phyloP scores from a whole-genome alignment of 352 stramenopile genomes.

The Plasmopara halstedii region DNA sequence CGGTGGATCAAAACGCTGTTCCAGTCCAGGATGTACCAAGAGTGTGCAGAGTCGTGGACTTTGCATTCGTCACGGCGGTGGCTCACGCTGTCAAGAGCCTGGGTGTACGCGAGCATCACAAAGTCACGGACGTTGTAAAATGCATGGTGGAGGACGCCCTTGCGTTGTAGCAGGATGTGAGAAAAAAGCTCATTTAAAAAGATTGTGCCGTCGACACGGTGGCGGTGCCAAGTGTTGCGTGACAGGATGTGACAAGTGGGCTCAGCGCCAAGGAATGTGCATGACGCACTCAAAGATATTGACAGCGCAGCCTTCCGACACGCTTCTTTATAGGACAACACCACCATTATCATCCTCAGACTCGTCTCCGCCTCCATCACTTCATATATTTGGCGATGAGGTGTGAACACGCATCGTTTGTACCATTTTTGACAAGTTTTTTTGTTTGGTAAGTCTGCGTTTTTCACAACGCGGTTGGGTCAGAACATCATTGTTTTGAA shows the following conservation, averaged over 20 bases:
- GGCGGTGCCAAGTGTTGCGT: slow-evolving; percentile 70
- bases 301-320: slow-evolving; percentile 2
- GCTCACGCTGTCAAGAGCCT: slow-evolving; percentile 64
- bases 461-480: too few species aligned
- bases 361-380: slow-evolving; percentile 9
- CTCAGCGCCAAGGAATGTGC: slow-evolving; percentile 75
- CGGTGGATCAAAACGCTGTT: slow-evolving; percentile 76
- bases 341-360: slow-evolving; percentile 3
- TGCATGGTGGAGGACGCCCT: slow-evolving; percentile 41
- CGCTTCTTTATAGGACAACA: background rate
- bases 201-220: slow-evolving; percentile 76
- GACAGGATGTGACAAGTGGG: slow-evolving; percentile 71
- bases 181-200: slow-evolving; percentile 79
- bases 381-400: slow-evolving; percentile 3
- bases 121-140: slow-evolving; percentile 65
- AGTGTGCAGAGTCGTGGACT: slow-evolving; percentile 69
- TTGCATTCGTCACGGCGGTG: slow-evolving; percentile 64
- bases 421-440: too few species aligned
- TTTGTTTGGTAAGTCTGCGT: too few species aligned
- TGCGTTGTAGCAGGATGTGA: slow-evolving; percentile 64
- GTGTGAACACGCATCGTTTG: too few species aligned
- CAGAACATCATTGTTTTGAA: too few species aligned
- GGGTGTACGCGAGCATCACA: slow-evolving; percentile 47
- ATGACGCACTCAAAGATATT: slow-evolving; percentile 72
- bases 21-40: slow-evolving; percentile 62